Percentiles rank a stretch among this genome's conserved stretches.
Evolutionary conservation across 2,329 filamentous ascomycete species (phyloP).

Genomic region (Alternaria longipes): DNA sequence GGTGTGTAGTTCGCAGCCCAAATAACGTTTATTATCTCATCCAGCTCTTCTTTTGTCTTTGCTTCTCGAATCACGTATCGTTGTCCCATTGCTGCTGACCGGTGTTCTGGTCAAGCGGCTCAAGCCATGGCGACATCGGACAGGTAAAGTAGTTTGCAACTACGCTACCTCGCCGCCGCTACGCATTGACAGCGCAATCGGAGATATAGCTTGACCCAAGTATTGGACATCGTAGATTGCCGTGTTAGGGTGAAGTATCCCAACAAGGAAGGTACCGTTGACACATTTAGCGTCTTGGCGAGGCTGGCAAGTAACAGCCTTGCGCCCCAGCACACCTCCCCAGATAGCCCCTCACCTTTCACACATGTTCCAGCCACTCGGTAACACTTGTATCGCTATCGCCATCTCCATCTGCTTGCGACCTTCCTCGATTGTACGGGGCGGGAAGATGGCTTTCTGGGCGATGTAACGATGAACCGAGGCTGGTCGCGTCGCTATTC

Average conservation of each 20-base stretch:
- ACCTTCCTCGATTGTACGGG: constrained; percentile 38
- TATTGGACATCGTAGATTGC: constrained; percentile 35
- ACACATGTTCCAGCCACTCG: constrained; percentile 19
- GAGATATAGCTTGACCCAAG: constrained; percentile 34
- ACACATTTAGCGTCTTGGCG: constrained; percentile 34
- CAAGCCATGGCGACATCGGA: constrained; percentile 35
- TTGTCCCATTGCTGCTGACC: constrained; percentile 25
- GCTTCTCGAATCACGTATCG: constrained; percentile 41
- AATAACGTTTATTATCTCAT: constrained; percentile 43
- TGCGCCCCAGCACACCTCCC: constrained; percentile 23
- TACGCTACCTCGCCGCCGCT: constrained; percentile 25
- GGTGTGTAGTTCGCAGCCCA: constrained; percentile 48
- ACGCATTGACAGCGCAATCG: constrained; percentile 34
- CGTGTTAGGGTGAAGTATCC: constrained; percentile 32
- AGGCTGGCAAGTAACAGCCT: constrained; percentile 30
- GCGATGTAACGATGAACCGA: constrained; percentile 22
- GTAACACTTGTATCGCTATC: constrained; percentile 36
- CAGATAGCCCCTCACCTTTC: constrained; percentile 30
- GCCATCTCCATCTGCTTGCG: constrained; percentile 26
- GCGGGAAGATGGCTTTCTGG: constrained; percentile 15
- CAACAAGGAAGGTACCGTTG: constrained; percentile 36
- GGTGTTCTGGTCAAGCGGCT: constrained; percentile 27
- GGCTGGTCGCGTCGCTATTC: constrained; percentile 27
- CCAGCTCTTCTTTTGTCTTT: constrained; percentile 40
- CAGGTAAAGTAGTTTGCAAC: constrained; percentile 23